Percentiles rank a stretch among this genome's conserved stretches.
Conservation (phyloP, 176 grass and related monocot genomes). For the Bromus sterilis region DNA sequence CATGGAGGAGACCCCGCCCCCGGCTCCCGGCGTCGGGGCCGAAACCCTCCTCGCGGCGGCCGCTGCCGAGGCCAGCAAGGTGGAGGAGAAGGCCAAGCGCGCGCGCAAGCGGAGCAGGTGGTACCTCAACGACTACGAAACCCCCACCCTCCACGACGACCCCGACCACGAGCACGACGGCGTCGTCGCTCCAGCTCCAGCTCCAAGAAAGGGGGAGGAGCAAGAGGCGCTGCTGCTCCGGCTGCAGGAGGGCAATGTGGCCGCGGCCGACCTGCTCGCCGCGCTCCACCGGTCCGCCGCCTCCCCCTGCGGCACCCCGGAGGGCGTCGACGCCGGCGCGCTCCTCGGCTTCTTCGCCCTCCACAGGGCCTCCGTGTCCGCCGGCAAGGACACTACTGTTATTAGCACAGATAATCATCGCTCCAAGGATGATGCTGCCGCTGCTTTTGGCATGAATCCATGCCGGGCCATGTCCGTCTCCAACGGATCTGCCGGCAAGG, state of each 20-base stretch:
- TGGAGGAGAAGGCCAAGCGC: constrained; percentile 25
- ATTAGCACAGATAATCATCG: neutral
- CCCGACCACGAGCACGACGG: neutral
- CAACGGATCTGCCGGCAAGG: neutral
- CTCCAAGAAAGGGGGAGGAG: neutral
- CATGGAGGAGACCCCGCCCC: neutral
- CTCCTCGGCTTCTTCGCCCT: constrained; percentile 14
- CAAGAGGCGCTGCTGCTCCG: neutral
- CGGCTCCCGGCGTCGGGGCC: neutral
- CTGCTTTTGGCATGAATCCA: neutral
- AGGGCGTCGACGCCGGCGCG: neutral
- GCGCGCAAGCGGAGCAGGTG: constrained; percentile 85
- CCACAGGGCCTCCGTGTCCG: neutral
- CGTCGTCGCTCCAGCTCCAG: too few relatives aligned
- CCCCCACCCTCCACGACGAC: neutral
- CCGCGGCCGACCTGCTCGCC: constrained; percentile 9
- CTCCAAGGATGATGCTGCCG: neutral
- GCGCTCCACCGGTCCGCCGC: neutral
- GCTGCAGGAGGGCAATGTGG: neutral
- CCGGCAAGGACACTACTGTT: neutral
- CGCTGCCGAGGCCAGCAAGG: too few relatives aligned
- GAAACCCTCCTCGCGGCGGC: neutral
- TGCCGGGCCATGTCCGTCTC: neutral
- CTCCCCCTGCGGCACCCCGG: neutral
- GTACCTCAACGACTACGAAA: constrained; percentile 33